phyloP scores from a whole-genome alignment of 225 moss, liverwort and hornwort species.

The Sphagnum tenellum region DNA sequence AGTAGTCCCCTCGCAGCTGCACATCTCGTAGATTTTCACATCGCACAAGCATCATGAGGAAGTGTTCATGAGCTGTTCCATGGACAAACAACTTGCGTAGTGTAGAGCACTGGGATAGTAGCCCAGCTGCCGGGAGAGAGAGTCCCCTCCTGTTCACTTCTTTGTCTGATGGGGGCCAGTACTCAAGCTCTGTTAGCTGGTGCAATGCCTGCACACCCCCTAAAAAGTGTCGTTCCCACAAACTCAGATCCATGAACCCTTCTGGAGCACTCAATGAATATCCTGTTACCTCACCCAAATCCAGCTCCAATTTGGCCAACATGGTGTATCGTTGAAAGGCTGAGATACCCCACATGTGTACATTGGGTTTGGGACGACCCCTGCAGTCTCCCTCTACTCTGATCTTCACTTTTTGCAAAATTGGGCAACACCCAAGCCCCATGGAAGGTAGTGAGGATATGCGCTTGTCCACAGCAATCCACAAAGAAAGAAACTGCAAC shows the following conservation, averaged over 20 bases:
- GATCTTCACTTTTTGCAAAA: constrained; percentile 45
- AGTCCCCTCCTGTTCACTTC: constrained; percentile 55
- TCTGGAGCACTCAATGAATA: constrained; percentile 66
- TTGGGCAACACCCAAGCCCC: constrained; percentile 74
- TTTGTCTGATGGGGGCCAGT: constrained; percentile 79
- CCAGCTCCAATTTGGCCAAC: constrained; percentile 56
- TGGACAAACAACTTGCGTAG: constrained; percentile 79
- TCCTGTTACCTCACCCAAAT: constrained; percentile 74
- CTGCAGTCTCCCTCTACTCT: constrained; percentile 73
- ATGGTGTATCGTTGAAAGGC: constrained; percentile 43
- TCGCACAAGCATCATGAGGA: constrained; percentile 60
- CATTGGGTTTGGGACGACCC: constrained; percentile 26
- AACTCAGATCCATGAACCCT: constrained; percentile 54
- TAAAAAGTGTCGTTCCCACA: constrained; percentile 75
- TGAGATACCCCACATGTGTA: constrained; percentile 51
- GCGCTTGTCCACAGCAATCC: constrained; percentile 55
- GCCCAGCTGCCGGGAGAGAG: constrained; percentile 65
- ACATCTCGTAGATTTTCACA: constrained; percentile 58
- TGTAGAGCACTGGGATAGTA: constrained; percentile 52
- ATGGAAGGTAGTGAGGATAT: constrained; percentile 54
- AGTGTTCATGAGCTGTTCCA: constrained; percentile 77
- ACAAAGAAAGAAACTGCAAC: constrained; percentile 52
- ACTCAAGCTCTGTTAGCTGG: constrained; percentile 53
- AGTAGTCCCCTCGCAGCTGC: constrained; percentile 86
- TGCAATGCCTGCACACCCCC: constrained; percentile 40